Evolutionary conservation across 352 stramenopile genomes (phyloP), one percentile per base, ranked within the genome.

Genomic region (Paralagenidium karlingii): DNA sequence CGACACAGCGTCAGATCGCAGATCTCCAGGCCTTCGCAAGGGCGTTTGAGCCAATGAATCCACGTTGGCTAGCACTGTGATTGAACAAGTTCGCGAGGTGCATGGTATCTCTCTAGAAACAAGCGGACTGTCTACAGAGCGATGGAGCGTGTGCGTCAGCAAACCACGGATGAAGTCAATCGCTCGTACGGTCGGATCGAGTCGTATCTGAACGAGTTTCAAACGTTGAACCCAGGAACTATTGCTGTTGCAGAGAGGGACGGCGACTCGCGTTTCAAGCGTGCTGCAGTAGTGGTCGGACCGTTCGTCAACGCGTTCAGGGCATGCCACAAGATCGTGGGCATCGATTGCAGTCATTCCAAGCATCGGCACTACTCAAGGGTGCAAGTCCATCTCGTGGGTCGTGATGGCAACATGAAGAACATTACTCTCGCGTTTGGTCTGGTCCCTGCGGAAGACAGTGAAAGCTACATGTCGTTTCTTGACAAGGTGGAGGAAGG

Each of bases 341-440:
- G 41, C 1, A 8, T 47, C 7, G 32, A 47, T 21, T 47, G 41
- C 32, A 47, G 41, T 10, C 31, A 47, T 26, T 47, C 41, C 3
- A 47, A 47, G 15, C 40, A 26, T 22, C 19, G 24, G 22, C 24
- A 41, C 21, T 47, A 41, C 24, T 40, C 31, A 3, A 33, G 32
- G 34, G 41, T 41, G 13, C 31, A 47, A 10, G 15, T 39, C 5
- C 40, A 47, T 32, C 40, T 47, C 11, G 40, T 47, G n/a, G 40
- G 40, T 6, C 31, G 41, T 3, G 41, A 47, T 19, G 32, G 43
- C 3, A 49, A 49, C 34, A 33, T 43, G 5, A 38, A 49, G 33
- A 49, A 43, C 43, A 24, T 49, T 21, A 49, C 33, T 2, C 30
- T 49, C 16, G 43, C 43, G 9, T 49, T 49, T 30, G 43, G 43